phyloP scores from a whole-genome alignment of 441 rosid genomes.

The Bocquillonia castaneifolia region DNA sequence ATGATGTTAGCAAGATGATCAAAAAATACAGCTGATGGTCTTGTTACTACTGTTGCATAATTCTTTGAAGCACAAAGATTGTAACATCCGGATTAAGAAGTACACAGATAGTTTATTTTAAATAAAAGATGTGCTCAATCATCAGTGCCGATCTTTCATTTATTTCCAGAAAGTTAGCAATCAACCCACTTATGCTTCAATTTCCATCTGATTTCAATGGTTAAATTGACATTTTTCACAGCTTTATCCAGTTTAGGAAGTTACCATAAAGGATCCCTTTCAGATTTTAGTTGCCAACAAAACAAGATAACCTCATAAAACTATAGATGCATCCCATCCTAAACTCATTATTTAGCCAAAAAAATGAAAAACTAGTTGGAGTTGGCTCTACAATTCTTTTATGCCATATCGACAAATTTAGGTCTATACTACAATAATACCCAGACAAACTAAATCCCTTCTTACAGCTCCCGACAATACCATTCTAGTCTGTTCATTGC shows the following conservation, averaged over 20 bases:
- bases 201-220: not conserved
- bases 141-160: not conserved
- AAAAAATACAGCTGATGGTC: conserved; percentile 1
- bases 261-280: not conserved
- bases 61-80: not conserved
- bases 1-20: conserved; percentile 1
- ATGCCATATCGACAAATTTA: not conserved
- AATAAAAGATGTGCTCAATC: not conserved
- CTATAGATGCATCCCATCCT: not conserved
- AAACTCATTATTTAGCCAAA: not conserved
- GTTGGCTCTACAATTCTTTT: not conserved
- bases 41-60: not conserved
- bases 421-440: not conserved
- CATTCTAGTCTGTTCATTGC: not conserved
- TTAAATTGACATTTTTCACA: not conserved
- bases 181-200: not conserved
- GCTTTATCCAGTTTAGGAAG: not conserved
- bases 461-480: too few species aligned
- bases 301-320: not conserved
- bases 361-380: not conserved
- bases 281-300: conserved; percentile 2
- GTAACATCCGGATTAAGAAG: not conserved
- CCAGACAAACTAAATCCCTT: not conserved
- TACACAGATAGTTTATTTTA: not conserved
- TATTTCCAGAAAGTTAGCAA: not conserved